Conservation (phyloP, 2,329 filamentous ascomycete species). For the Neofusicoccum kwambonambiense region DNA sequence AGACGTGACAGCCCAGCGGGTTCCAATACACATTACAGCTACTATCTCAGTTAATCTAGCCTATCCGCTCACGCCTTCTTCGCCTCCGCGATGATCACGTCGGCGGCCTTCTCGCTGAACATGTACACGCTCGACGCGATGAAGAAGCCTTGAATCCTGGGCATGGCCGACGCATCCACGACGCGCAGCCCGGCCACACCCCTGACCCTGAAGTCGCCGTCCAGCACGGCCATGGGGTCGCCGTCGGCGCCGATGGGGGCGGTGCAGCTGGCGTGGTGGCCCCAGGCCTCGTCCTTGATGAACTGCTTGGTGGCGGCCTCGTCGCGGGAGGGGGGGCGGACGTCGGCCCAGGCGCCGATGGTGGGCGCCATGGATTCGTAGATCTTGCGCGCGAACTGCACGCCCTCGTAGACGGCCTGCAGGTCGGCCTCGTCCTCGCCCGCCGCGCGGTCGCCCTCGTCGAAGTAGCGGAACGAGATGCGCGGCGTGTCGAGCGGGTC, state of each 20-base stretch:
- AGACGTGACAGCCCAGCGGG: too few species aligned
- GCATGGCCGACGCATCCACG: conserved; percentile 61
- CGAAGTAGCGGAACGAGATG: conserved; percentile 49
- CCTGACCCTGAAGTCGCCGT: conserved; percentile 57
- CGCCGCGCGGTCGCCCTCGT: conserved; percentile 36
- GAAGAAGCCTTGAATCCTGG: conserved; percentile 56
- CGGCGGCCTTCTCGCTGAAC: conserved; percentile 61
- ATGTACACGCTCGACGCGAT: conserved; percentile 55
- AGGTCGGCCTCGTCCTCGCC: conserved; percentile 50
- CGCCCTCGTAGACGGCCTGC: conserved; percentile 54
- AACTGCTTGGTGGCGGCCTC: conserved; percentile 42
- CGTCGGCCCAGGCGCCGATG: conserved; percentile 43
- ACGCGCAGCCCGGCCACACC: conserved; percentile 57
- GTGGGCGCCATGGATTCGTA: conserved; percentile 30
- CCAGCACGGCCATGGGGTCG: conserved; percentile 56
- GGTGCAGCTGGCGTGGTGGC: conserved; percentile 58
- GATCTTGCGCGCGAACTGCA: conserved; percentile 51
- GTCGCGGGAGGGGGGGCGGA: conserved; percentile 35
- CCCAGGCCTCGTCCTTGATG: conserved; percentile 30
- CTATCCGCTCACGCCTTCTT: not conserved
- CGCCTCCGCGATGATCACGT: conserved; percentile 31
- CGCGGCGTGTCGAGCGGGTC: conserved; percentile 64
- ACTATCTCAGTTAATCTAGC: too few species aligned
- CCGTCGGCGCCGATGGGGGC: conserved; percentile 55
- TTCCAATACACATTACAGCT: too few species aligned